Evolutionary conservation across 805 yeast genomes (phyloP).

Genomic region (Yarrowia osloensis): DNA sequence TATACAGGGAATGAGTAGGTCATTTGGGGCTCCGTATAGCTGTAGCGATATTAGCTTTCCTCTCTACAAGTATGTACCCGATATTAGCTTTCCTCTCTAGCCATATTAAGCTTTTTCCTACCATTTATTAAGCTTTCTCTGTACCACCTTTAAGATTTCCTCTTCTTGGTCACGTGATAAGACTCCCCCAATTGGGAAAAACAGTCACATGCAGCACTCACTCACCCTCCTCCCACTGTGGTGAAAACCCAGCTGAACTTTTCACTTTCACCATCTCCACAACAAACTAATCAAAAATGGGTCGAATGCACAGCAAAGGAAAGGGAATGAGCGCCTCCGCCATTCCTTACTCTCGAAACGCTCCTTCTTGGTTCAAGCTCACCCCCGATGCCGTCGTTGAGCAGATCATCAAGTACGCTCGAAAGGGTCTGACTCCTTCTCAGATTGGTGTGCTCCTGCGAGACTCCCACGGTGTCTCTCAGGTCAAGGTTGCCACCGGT

Average conservation of each 20-base stretch:
- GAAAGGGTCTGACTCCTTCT: constrained; percentile 99
- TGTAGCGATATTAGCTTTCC: no score
- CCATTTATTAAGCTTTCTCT: no score
- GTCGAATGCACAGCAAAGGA: constrained; percentile 99
- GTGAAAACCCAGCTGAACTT: background rate
- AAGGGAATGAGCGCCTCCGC: constrained; percentile 99
- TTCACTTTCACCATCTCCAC: background rate
- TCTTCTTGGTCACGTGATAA: constrained; percentile 1
- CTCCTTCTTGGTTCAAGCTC: constrained; percentile 99
- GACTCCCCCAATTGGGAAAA: constrained; percentile 18
- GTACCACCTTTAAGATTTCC: no score
- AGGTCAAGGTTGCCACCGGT: constrained; percentile 96
- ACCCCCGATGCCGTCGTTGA: constrained; percentile 94
- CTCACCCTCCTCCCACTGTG: background rate
- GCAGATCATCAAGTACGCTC: constrained; percentile 98
- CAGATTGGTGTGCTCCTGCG: constrained; percentile 99
- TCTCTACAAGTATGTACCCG: no score
- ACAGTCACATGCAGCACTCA: background rate
- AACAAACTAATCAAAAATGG: constrained; percentile 71
- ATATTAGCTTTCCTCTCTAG: no score
- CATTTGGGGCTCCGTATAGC: no score
- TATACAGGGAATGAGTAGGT: no score
- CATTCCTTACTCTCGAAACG: constrained; percentile 97
- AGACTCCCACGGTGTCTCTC: constrained; percentile 99
- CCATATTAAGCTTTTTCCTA: no score